Conservation (phyloP, 257 asterid species). For the Solanum ossicruentum region DNA sequence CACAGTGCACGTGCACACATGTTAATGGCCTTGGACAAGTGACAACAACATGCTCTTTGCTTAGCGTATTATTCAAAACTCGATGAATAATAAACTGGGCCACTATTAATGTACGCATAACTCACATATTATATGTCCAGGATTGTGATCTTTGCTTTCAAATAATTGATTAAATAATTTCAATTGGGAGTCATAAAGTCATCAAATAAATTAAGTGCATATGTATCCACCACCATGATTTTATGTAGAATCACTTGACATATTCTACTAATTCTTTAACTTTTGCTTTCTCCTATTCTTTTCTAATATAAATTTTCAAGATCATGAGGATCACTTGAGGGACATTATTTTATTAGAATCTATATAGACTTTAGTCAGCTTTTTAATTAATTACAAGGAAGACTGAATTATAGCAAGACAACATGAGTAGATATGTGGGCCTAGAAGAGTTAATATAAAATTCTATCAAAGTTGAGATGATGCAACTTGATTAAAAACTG, state of each 20-base stretch:
- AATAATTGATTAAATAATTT: not conserved
- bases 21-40: not conserved
- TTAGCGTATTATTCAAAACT: not conserved
- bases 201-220: not conserved
- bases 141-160: not conserved
- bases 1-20: not conserved
- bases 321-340: not conserved
- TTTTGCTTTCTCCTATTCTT: not conserved
- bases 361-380: not conserved
- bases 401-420: slow-evolving; percentile 25
- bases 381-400: not conserved
- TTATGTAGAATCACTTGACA: not conserved
- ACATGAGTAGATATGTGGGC: slow-evolving; percentile 48
- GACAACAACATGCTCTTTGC: not conserved
- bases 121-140: fast-evolving
- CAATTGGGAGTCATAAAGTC: not conserved
- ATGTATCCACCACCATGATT: not conserved
- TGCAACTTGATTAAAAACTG: slow-evolving; percentile 5
- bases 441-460: slow-evolving; percentile 7
- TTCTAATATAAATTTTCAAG: not conserved
- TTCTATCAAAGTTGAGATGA: slow-evolving; percentile 1
- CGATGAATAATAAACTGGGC: not conserved
- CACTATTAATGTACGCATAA: not conserved
- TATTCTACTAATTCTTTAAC: not conserved
- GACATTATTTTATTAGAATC: not conserved